phyloP scores from a whole-genome alignment of 345 rosid species.

The Mercurialis annua region DNA sequence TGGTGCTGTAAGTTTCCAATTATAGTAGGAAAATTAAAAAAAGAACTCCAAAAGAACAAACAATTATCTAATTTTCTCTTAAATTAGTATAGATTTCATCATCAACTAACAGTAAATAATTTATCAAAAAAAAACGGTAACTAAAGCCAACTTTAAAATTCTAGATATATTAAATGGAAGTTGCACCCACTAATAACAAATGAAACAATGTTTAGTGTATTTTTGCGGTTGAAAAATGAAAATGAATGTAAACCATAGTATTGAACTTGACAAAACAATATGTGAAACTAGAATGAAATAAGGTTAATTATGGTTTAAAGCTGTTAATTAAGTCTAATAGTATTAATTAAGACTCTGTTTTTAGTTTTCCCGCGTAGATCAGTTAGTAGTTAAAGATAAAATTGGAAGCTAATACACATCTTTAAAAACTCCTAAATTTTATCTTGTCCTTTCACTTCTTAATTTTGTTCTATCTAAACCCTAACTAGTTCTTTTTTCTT shows the following conservation, averaged over 20 bases:
- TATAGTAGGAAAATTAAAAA: too few relatives aligned
- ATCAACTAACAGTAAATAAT: too few relatives aligned
- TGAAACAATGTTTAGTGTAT: too few relatives aligned
- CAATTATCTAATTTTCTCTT: too few relatives aligned
- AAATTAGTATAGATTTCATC: too few relatives aligned
- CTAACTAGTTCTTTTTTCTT: background rate
- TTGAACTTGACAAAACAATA: background rate
- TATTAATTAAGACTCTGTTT: too few relatives aligned
- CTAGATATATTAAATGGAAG: too few relatives aligned
- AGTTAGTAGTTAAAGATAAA: background rate
- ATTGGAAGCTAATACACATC: background rate
- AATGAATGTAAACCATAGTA: background rate
- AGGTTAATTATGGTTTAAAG: background rate
- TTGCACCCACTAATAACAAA: too few relatives aligned
- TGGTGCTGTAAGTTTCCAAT: too few relatives aligned
- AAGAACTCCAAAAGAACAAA: too few relatives aligned
- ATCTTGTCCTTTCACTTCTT: constrained; percentile 8
- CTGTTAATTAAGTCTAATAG: background rate
- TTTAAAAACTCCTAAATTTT: constrained; percentile 2
- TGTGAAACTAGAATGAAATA: background rate
- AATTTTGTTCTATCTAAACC: background rate
- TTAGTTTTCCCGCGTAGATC: background rate
- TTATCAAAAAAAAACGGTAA: too few relatives aligned
- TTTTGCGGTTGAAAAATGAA: background rate
- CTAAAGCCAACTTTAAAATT: too few relatives aligned